Base-by-base conservation (phyloP, 345 rosid genomes). In the Stellera chamaejasme region DNA sequence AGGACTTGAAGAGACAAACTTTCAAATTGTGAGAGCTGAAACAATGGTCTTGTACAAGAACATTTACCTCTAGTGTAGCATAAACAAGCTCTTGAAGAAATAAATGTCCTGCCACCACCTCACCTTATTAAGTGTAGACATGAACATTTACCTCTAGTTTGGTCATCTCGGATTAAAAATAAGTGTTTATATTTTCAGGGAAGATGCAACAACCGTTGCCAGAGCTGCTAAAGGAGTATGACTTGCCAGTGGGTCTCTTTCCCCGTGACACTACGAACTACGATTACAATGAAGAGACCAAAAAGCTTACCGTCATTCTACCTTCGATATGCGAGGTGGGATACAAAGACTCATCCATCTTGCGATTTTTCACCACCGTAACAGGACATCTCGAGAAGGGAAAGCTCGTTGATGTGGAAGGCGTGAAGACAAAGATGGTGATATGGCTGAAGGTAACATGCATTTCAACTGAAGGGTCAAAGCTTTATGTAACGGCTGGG, bases 251-350 rank as follows among this genome's bases (percentile, higher is more conserved):
- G 13, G 88, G 85, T 60, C 77, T 82, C 66, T 82, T 82, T 66
- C 88, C 88, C 11, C 72, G 77, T 43, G 85, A 82, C 54, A 79
- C 88, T 23, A 82, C 85, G 57, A 79, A 79, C 68, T 82, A 82
- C 2, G 88, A 82, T 69, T 82, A 79, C 61, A 71, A 77, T 52
- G 84, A 75, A 66, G 82, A 79, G 70, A 79, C 88, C 0, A 54
- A 71, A 52, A 77, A 75, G 68, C 71, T 82, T 15, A 77, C 82
- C 10, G 84, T 82, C 54, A 72, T 63, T 62, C 71, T 82, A 27
- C 88, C 88, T 0, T 36, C 72, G 42, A 27, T 71, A 26, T 79
- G 81, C 52, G 88, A 82, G 65, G 88, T 82, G 45, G 85, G 88
- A 27, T 82, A 79, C 71, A 77, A 68, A 64, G 85, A 82, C 73